Evolutionary conservation across 257 asterid genomes (phyloP).

Genomic region (Lavandula angustifolia): DNA sequence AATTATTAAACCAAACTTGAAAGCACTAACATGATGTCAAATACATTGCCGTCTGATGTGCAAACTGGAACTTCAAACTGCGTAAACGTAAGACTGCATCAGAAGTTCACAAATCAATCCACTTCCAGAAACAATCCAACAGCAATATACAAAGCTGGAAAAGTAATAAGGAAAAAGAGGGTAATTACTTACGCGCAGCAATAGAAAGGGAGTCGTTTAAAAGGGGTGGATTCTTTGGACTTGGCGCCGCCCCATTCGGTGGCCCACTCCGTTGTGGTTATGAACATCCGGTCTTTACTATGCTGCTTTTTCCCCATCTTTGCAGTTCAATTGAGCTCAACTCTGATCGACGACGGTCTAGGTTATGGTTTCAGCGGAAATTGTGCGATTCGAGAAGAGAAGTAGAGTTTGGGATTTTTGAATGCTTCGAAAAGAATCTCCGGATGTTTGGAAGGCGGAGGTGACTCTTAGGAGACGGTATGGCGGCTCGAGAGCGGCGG

Average conservation of each 20-base stretch:
- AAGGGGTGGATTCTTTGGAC: constrained; percentile 78
- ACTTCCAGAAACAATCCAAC: not conserved
- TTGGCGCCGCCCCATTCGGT: constrained; percentile 99
- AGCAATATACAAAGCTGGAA: not conserved
- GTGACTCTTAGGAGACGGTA: not conserved
- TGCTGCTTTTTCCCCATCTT: constrained; percentile 98
- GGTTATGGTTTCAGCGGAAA: constrained; percentile 29
- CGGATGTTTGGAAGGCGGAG: constrained; percentile 10
- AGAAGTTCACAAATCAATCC: constrained; percentile 19
- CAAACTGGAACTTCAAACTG: constrained; percentile 92
- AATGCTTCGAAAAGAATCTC: not conserved
- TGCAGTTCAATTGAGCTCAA: constrained; percentile 24
- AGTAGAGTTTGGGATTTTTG: not conserved
- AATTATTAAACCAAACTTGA: not conserved
- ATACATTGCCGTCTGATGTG: constrained; percentile 87
- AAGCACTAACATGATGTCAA: constrained; percentile 68
- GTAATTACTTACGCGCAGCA: constrained; percentile 82
- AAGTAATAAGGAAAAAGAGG: not conserved
- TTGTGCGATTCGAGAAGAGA: not conserved
- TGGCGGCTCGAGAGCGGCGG: constrained; percentile 32
- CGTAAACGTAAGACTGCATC: constrained; percentile 88
- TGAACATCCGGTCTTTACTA: constrained; percentile 93
- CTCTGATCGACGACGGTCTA: constrained; percentile 6
- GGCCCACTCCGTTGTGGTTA: constrained; percentile 99
- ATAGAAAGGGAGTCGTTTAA: constrained; percentile 91